Conservation (phyloP, 305 asterid species). For the Fraxinus platypoda region DNA sequence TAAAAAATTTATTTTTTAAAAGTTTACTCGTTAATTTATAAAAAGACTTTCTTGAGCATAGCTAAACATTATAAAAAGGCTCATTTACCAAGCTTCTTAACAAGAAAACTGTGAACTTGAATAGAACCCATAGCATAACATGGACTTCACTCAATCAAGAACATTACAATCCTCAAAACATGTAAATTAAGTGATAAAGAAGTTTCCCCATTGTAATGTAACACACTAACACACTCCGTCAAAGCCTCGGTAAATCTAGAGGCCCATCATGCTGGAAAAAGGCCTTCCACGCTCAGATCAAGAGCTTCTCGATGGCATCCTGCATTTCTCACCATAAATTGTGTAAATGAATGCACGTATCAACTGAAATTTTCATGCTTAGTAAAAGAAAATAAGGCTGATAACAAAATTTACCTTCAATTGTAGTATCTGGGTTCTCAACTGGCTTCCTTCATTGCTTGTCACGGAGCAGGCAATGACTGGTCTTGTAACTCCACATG, state of each 20-base stretch:
- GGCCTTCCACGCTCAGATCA: conserved; percentile 48
- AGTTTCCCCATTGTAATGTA: not conserved
- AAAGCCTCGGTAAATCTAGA: conserved; percentile 57
- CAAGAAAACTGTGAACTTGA: not conserved
- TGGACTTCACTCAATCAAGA: not conserved
- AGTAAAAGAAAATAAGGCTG: not conserved
- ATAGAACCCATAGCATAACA: not conserved
- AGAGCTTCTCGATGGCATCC: conserved; percentile 84
- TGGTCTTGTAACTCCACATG: conserved; percentile 78
- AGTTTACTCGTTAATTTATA: not conserved
- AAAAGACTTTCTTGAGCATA: not conserved
- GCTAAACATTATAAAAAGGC: not conserved
- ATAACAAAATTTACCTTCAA: conserved; percentile 10
- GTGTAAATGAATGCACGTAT: not conserved
- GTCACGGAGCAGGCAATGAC: conserved; percentile 76
- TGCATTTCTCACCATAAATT: conserved; percentile 14
- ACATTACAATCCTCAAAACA: not conserved
- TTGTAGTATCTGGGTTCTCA: conserved; percentile 74
- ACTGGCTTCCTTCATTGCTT: conserved; percentile 73
- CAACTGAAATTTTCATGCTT: not conserved
- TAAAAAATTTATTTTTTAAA: no score
- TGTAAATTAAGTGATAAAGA: not conserved
- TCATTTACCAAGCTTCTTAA: not conserved
- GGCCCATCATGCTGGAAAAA: conserved; percentile 67
- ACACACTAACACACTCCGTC: conserved; percentile 41